Base-by-base conservation (phyloP, 768 basidiomycete species). In the Lyophyllum semitale region DNA sequence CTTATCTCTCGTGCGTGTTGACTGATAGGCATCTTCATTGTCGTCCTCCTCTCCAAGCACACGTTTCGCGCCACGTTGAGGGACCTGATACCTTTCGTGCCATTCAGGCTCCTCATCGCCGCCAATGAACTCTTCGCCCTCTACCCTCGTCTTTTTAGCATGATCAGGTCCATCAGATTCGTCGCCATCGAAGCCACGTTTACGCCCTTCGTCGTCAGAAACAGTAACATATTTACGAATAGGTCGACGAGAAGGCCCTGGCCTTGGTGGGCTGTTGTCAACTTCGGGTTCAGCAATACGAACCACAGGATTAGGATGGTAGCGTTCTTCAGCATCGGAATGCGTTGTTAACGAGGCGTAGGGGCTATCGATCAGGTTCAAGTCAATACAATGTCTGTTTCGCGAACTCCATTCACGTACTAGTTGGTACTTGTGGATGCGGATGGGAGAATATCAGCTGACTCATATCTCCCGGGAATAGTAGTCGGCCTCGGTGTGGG, bases 91-190 rank as follows among this genome's bases (percentile, higher is more conserved):
- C 29, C 27, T 41, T 48, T 68, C 63, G 27, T 69, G 49, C 74
- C 74, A 69, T 66, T 75, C 79, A 23, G 73, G 71, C 56, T 80
- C 78, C 61, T 80, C 80, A 41, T 79, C 78, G 12, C 73, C 79
- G 59, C 80, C 77, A 53, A 75, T 74, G 48, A 75, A 65, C 20
- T 79, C 77, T 42, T 80, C 77, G 33, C 69, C 76, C 44, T 81
- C 81, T n/a, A 81, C 70, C 53, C 81, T 78, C 52, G 77, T 74
- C 67, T 82, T 83, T 71, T 85, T 86, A 18, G 72, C 60, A 57
- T 71, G 71, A 48, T 78, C 75, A 58, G 70, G 68, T 26, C 75
- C 77, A 40, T 77, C 77, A 49, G 76, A 75, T 35, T 78, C 77
- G 13, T 71, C 61, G 57, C 68, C 66, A 53, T 77, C 76, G 26